phyloP scores from a whole-genome alignment of 78 protist genomes.

The Chrysochromulina tobinii region DNA sequence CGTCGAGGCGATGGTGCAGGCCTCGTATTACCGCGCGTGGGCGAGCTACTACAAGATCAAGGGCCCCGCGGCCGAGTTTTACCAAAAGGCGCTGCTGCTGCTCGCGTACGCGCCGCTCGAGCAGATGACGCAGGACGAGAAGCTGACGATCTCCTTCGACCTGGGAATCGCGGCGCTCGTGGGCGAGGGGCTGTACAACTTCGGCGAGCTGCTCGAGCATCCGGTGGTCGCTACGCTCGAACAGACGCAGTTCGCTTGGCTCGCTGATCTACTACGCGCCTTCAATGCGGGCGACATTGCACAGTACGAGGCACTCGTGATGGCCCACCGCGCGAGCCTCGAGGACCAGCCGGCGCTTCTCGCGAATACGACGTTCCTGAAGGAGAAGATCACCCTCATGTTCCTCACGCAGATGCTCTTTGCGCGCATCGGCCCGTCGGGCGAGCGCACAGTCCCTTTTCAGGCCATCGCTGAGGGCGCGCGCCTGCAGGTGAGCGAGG shows the following conservation, averaged over 20 bases:
- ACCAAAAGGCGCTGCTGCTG: slow-evolving; percentile 60
- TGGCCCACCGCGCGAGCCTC: neutral
- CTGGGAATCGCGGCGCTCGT: slow-evolving; percentile 80
- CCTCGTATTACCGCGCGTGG: neutral
- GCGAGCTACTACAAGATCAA: slow-evolving; percentile 6
- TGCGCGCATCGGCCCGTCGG: slow-evolving; percentile 46
- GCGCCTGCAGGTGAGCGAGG: slow-evolving; percentile 41
- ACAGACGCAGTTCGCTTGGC: slow-evolving; percentile 58
- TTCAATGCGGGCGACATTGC: slow-evolving; percentile 76
- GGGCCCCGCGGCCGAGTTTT: slow-evolving; percentile 55
- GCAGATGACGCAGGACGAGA: slow-evolving; percentile 38
- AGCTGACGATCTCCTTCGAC: slow-evolving; percentile 66
- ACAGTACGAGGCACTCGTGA: slow-evolving; percentile 5
- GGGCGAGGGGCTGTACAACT: slow-evolving; percentile 73
- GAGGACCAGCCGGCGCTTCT: slow-evolving; percentile 57
- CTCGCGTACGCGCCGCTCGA: slow-evolving; percentile 67
- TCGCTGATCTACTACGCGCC: slow-evolving; percentile 59
- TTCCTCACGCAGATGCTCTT: slow-evolving; percentile 13
- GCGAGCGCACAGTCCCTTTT: slow-evolving; percentile 64
- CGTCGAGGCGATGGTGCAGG: neutral
- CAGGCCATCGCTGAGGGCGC: slow-evolving; percentile 57
- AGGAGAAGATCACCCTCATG: slow-evolving; percentile 45
- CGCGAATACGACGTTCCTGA: slow-evolving; percentile 48
- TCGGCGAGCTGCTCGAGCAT: slow-evolving; percentile 76
- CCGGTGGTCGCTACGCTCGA: slow-evolving; percentile 58